Base-by-base conservation (phyloP, 768 basidiomycete genomes). In the Trametopsis cervina region DNA sequence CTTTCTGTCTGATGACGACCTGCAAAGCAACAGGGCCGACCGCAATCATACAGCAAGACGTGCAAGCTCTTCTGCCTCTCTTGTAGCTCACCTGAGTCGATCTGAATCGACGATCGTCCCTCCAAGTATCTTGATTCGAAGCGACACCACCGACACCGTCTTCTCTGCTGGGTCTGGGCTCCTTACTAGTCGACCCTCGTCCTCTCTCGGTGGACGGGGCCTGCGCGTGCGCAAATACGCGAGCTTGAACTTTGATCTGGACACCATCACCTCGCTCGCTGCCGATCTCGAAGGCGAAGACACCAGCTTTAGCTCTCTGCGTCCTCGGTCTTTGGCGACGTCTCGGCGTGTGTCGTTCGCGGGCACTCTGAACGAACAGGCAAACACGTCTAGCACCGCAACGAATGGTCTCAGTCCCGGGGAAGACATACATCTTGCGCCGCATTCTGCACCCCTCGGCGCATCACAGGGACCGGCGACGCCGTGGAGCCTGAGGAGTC, bases 221-320 rank as follows among this genome's bases (percentile, higher is more conserved):
- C 54, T 56, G 29, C 55, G 49, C n/a, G 51, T 63, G 13, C 54
- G 61, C 21, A 60, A 60, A 27, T 59, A 58, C 47, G 55, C 61
- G 21, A 63, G 61, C 45, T 49, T 63, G 29, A 50, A 60, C 56
- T 63, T 63, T 46, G 59, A 60, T 12, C 36, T 57, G 21, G 56
- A 60, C 36, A 58, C 53, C 24, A 45, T 57, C 4, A 38, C 45
- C 5, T 56, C 59, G 42, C 42, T 40, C 40, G 54, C 40, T 23
- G 43, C 18, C 12, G 44, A 45, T 13, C 40, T 44, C n/a, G 20
- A 40, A 7, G 33, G 44, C 47, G 2, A 24, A 23, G 39, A 17
- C 38, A 39, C 18, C 13, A 26, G 23, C 6, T 15, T n/a, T 13
- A 13, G 36, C 22, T 7, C 25, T 7, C 4, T 15, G 17, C 2